A percentile compares a stretch with the other conserved stretches of the same genome.
Conservation (phyloP, 352 stramenopile species). For the Globisporangium paroecandrum region DNA sequence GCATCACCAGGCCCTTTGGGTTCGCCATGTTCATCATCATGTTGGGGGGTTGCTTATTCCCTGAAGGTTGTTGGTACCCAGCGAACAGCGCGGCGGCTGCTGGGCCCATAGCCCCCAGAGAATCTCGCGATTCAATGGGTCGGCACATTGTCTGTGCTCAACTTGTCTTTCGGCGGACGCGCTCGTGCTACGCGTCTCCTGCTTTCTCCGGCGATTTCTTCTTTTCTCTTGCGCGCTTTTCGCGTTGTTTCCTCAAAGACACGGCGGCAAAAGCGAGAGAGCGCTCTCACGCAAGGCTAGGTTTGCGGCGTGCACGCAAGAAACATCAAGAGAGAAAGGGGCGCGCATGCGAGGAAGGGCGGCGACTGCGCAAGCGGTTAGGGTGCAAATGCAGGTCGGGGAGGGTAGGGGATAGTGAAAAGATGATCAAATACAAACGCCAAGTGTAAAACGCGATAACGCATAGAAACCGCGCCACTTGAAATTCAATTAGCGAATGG, state of each 20-base stretch:
- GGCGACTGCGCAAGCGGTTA: too few relatives aligned
- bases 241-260: conserved; percentile 8
- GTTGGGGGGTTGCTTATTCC: conserved; percentile 23
- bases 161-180: conserved; percentile 16
- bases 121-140: conserved; percentile 82
- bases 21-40: conserved; percentile 22
- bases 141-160: conserved; percentile 56
- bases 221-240: conserved; percentile 21
- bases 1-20: conserved; percentile 25
- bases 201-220: conserved; percentile 22
- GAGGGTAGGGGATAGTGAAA: not conserved
- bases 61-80: conserved; percentile 65
- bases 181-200: not conserved
- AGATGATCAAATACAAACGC: not conserved
- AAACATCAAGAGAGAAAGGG: not conserved
- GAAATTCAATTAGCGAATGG: not conserved
- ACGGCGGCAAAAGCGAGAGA: not conserved
- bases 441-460: not conserved
- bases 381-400: not conserved
- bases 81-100: conserved; percentile 71
- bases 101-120: conserved; percentile 72
- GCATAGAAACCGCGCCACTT: conserved; percentile 1
- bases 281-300: not conserved
- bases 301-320: not conserved
- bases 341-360: not conserved